These are phyloP conservation scores for Podospora pseudocomata DNA, from an alignment of 495 filamentous ascomycete species.

Conservation along the genomic window DNA sequence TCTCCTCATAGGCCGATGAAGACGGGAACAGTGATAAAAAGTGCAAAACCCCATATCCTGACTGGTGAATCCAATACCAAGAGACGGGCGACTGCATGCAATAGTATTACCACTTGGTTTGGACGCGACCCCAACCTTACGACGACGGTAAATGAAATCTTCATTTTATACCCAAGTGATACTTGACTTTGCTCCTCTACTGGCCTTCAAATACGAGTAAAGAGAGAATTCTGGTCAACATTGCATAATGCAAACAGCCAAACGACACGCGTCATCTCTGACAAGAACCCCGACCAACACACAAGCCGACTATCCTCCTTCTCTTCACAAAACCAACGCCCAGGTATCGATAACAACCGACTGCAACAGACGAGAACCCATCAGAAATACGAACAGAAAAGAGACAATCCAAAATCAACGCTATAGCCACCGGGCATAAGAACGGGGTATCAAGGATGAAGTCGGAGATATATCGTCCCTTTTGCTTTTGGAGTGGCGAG, in stretches of 20 bases:
- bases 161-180: no score
- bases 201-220: no score
- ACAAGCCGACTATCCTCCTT: no score
- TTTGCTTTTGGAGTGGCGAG: background rate
- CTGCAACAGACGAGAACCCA: no score
- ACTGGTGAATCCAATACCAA: background rate
- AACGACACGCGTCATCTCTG: background rate
- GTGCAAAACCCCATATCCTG: background rate
- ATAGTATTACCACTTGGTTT: background rate
- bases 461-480: background rate
- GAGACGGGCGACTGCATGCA: background rate
- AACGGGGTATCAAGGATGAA: background rate
- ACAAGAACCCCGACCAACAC: no score
- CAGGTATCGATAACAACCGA: no score
- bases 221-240: background rate
- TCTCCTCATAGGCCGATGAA: background rate
- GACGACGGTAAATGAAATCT: background rate
- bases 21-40: background rate
- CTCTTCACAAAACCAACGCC: background rate
- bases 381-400: background rate
- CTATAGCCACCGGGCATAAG: background rate
- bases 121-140: background rate
- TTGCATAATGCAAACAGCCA: background rate
- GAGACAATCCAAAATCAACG: background rate
- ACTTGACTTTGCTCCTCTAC: no score